These are phyloP conservation scores for Pichia rugopelliculosa DNA, from an alignment of 805 yeast genomes.

Conservation along the genomic window DNA sequence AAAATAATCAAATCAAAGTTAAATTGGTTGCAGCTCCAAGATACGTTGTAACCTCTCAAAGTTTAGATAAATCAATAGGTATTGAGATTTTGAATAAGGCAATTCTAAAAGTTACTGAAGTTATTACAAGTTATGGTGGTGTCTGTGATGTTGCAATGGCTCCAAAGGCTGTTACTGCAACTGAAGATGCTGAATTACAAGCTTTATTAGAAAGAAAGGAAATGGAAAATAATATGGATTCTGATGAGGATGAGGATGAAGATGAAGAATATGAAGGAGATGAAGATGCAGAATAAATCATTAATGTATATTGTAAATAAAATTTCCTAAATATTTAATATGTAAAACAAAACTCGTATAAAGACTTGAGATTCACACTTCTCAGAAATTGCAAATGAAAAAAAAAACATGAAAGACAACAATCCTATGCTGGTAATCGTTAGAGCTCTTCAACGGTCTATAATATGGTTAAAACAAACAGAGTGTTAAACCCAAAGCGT, in stretches of 20 bases:
- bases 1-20: constrained; percentile 82
- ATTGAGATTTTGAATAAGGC: constrained; percentile 72
- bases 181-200: constrained; percentile 96
- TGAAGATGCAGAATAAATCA: constrained; percentile 4
- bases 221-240: constrained; percentile 77
- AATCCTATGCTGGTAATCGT: too few relatives aligned
- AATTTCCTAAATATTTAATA: background rate
- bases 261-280: constrained; percentile 26
- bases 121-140: constrained; percentile 73
- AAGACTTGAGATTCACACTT: too few relatives aligned
- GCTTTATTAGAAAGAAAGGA: constrained; percentile 92
- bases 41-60: constrained; percentile 87
- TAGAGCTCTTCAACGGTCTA: too few relatives aligned
- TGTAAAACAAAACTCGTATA: background rate
- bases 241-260: constrained; percentile 53
- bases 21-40: constrained; percentile 96
- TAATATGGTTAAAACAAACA: too few relatives aligned
- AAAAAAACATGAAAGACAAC: too few relatives aligned
- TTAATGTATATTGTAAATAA: background rate
- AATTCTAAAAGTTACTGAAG: constrained; percentile 63
- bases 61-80: constrained; percentile 87
- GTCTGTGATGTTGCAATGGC: constrained; percentile 91
- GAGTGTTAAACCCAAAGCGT: too few relatives aligned
- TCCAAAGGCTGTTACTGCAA: constrained; percentile 97
- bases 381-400: too few relatives aligned